Percentiles rank a stretch among this genome's conserved stretches.
Conservation (phyloP, 495 filamentous ascomycete species). For the Rhizodiscina lignyota region DNA sequence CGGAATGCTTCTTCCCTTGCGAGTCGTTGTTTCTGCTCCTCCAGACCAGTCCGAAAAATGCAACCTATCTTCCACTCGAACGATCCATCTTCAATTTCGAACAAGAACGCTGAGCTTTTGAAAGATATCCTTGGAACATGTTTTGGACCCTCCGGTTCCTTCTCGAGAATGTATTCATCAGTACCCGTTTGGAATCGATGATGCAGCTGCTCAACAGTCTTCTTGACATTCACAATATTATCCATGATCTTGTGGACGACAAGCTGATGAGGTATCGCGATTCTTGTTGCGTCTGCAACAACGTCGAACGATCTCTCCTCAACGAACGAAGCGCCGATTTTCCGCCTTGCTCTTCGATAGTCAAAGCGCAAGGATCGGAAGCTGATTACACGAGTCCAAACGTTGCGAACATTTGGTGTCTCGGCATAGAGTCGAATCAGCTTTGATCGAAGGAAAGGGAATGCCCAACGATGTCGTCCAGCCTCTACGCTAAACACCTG, state of each 20-base stretch:
- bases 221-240: slow-evolving; percentile 74
- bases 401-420: slow-evolving; percentile 57
- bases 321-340: slow-evolving; percentile 35
- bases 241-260: slow-evolving; percentile 83
- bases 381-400: slow-evolving; percentile 75
- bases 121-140: slow-evolving; percentile 70
- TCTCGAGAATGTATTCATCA: slow-evolving; percentile 74
- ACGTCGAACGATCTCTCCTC: slow-evolving; percentile 79
- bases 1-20: slow-evolving; percentile 82
- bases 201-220: slow-evolving; percentile 76
- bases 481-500: slow-evolving; percentile 68
- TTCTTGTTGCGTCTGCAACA: slow-evolving; percentile 64
- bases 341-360: slow-evolving; percentile 56
- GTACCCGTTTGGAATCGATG: slow-evolving; percentile 74
- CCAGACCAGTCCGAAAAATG: slow-evolving; percentile 75
- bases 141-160: slow-evolving; percentile 69
- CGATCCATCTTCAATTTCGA: slow-evolving; percentile 87
- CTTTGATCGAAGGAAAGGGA: slow-evolving; percentile 59
- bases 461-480: slow-evolving; percentile 69
- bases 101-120: slow-evolving; percentile 61
- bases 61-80: slow-evolving; percentile 94
- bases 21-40: slow-evolving; percentile 76
- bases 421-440: slow-evolving; percentile 72
- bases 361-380: slow-evolving; percentile 68
- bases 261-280: slow-evolving; percentile 89